These are phyloP conservation scores for Trypanosoma congolense DNA, from an alignment of 208 protist genomes.

Conservation along the genomic window DNA sequence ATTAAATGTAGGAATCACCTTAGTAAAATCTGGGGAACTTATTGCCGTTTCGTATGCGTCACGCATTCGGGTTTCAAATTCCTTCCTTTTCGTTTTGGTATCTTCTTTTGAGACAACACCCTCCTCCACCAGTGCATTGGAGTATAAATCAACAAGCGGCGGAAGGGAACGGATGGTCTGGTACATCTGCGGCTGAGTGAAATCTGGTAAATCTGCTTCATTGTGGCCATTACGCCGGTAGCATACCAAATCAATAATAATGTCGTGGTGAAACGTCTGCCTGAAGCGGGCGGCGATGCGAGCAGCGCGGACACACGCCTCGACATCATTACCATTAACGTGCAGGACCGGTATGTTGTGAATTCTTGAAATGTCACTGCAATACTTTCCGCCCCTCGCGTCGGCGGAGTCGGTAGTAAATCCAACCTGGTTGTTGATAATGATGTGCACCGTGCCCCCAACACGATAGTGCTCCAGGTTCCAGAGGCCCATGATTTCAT, in stretches of 20 bases:
- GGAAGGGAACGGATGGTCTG: slow-evolving; percentile 87
- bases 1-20: slow-evolving; percentile 64
- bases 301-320: slow-evolving; percentile 89
- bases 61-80: slow-evolving; percentile 62
- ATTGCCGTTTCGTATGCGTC: slow-evolving; percentile 76
- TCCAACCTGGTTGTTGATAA: slow-evolving; percentile 98
- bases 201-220: slow-evolving; percentile 95
- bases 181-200: slow-evolving; percentile 96
- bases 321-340: slow-evolving; percentile 97
- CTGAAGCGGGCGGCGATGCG: slow-evolving; percentile 90
- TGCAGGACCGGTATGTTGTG: slow-evolving; percentile 95
- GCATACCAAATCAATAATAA: slow-evolving; percentile 97
- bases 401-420: slow-evolving; percentile 96
- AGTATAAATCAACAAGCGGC: slow-evolving; percentile 88
- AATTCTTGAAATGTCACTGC: slow-evolving; percentile 95
- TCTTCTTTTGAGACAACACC: slow-evolving; percentile 68
- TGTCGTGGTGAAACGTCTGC: slow-evolving; percentile 91
- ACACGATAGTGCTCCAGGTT: slow-evolving; percentile 93
- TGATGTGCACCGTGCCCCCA: slow-evolving; percentile 97
- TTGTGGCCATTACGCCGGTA: slow-evolving; percentile 97
- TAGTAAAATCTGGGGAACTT: slow-evolving; percentile 82
- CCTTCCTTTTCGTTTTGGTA: slow-evolving; percentile 59
- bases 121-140: slow-evolving; percentile 74
- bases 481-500: slow-evolving; percentile 95
- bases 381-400: slow-evolving; percentile 92